Conservation (phyloP, 495 filamentous ascomycete genomes). For the Talaromyces ruber region DNA sequence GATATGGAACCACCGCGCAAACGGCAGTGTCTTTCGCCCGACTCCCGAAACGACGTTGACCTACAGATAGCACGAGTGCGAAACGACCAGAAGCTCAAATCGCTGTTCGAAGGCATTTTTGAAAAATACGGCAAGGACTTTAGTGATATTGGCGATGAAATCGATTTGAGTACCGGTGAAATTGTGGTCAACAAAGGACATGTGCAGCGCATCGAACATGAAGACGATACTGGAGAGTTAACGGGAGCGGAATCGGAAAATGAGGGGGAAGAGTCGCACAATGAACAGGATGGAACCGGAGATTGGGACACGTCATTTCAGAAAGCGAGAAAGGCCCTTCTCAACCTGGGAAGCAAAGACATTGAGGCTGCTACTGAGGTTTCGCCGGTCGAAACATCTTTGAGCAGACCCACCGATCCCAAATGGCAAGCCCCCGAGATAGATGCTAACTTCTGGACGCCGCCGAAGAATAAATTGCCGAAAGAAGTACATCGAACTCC, state of each 20-base stretch:
- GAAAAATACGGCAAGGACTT: conserved; percentile 82
- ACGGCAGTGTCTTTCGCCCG: conserved; percentile 41
- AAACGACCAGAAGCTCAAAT: conserved; percentile 63
- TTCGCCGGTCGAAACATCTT: neutral
- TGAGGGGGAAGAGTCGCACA: conserved; percentile 3
- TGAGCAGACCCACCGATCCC: conserved; percentile 16
- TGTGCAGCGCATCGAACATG: conserved; percentile 46
- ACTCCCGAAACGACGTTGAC: conserved; percentile 28
- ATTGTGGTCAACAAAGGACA: conserved; percentile 88
- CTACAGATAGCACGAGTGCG: conserved; percentile 48
- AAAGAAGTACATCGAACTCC: conserved; percentile 10
- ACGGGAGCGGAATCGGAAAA: neutral
- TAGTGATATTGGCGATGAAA: conserved; percentile 69
- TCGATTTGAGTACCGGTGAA: conserved; percentile 66
- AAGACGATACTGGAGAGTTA: conserved; percentile 36
- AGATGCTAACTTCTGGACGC: conserved; percentile 24
- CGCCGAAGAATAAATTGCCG: conserved; percentile 15
- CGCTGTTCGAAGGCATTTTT: conserved; percentile 78
- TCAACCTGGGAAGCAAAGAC: neutral
- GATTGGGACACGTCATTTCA: neutral
- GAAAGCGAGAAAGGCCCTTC: neutral
- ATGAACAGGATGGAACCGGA: neutral
- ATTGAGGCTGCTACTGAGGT: neutral
- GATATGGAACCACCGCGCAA: conserved; percentile 53
- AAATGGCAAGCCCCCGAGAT: conserved; percentile 36